These are phyloP conservation scores for Pleoardoris graminearum DNA, from an alignment of 2,329 filamentous ascomycete species.

Conservation along the genomic window DNA sequence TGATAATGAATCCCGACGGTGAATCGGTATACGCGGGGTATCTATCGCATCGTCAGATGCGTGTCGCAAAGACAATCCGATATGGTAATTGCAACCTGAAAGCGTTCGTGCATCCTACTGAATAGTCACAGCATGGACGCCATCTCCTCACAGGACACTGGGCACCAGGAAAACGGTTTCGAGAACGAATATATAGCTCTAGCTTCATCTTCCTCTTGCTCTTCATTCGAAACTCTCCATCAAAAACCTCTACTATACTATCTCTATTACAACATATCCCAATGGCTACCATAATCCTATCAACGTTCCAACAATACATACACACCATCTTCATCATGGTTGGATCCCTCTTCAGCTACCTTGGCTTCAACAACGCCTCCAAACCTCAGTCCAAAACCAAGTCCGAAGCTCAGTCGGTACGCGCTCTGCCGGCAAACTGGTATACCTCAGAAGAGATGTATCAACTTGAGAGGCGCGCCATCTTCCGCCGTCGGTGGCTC, in stretches of 20 bases:
- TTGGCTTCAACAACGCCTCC: conserved; percentile 27
- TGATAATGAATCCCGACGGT: background rate
- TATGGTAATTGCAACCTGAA: conserved; percentile 4
- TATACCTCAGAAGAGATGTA: conserved; percentile 50
- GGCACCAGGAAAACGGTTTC: background rate
- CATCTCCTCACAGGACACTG: background rate
- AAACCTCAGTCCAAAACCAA: conserved; percentile 16
- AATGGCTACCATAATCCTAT: background rate
- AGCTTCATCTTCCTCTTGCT: background rate
- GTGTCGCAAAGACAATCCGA: background rate
- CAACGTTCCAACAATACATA: background rate
- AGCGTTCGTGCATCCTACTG: background rate
- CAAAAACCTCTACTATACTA: no score
- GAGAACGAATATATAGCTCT: background rate
- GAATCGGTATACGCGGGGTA: background rate
- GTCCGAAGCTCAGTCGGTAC: conserved; percentile 27
- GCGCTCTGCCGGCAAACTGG: conserved; percentile 49
- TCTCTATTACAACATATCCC: background rate
- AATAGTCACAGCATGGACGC: background rate
- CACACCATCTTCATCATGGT: conserved; percentile 21
- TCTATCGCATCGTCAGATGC: background rate
- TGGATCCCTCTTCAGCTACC: conserved; percentile 31
- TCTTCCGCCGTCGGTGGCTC: conserved; percentile 61
- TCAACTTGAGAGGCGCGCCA: conserved; percentile 53
- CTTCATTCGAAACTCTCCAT: background rate